A percentile compares a stretch with the other conserved stretches of the same genome.
These are phyloP conservation scores for Rhodotorula babjevae DNA, from an alignment of 768 basidiomycete genomes.

Conservation along the genomic window DNA sequence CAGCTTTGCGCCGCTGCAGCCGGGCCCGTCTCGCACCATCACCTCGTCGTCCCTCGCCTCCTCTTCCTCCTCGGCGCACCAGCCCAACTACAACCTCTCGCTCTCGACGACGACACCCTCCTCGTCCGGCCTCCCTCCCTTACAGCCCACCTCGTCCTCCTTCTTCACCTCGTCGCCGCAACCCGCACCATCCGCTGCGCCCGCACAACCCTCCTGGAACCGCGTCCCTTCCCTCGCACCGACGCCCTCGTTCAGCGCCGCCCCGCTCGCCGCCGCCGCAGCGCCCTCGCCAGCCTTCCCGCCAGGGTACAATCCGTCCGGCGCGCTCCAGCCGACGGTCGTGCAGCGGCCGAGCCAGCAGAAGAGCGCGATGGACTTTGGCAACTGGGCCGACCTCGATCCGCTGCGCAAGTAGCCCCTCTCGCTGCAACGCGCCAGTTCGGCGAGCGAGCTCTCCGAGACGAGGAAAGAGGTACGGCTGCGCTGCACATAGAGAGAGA, in stretches of 20 bases:
- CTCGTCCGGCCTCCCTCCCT: constrained; percentile 8
- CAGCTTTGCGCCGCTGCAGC: constrained; percentile 31
- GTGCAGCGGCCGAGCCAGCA: not conserved
- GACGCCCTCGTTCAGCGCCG: not conserved
- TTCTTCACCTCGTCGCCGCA: constrained; percentile 9
- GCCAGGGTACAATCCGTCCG: constrained; percentile 19
- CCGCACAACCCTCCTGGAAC: constrained; percentile 18
- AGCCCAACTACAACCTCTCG: constrained; percentile 27
- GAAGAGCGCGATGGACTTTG: constrained; percentile 5
- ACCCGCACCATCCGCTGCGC: not conserved
- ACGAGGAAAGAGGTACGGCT: no score
- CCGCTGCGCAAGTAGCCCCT: constrained; percentile 22
- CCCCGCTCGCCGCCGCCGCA: not conserved
- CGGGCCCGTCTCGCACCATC: constrained; percentile 5
- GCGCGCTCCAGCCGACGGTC: not conserved
- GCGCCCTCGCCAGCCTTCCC: not conserved
- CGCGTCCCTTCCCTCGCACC: constrained; percentile 14
- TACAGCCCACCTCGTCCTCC: constrained; percentile 20
- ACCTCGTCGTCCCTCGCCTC: not conserved
- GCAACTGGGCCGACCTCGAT: constrained; percentile 35
- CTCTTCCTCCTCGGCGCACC: not conserved
- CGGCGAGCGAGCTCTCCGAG: no score
- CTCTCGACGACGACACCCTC: constrained; percentile 17
- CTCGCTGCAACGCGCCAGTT: no score
- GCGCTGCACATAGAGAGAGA: no score